phyloP scores from a whole-genome alignment of 2,329 filamentous ascomycete species.

The Bipolaris bicolor region DNA sequence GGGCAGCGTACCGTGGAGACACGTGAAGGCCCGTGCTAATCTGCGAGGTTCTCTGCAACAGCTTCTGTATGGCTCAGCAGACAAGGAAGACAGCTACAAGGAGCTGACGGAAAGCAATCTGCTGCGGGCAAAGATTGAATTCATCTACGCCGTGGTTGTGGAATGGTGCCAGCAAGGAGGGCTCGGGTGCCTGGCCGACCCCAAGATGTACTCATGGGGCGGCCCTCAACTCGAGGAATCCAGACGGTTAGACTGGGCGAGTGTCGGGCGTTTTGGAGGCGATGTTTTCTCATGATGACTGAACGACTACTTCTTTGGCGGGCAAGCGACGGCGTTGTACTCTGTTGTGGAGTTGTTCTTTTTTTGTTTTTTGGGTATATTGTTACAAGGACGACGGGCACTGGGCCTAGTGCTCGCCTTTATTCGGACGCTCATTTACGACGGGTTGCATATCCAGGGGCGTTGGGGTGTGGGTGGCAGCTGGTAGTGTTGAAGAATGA shows the following conservation, averaged over 20 bases:
- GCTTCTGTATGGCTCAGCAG: slow-evolving; percentile 66
- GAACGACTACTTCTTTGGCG: slow-evolving; percentile 18
- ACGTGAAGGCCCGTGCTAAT: slow-evolving; percentile 72
- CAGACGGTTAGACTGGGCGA: slow-evolving; percentile 56
- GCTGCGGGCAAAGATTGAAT: slow-evolving; percentile 75
- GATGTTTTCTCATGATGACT: slow-evolving; percentile 47
- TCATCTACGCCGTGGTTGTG: slow-evolving; percentile 70
- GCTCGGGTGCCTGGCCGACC: slow-evolving; percentile 59
- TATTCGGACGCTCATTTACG: slow-evolving; percentile 35
- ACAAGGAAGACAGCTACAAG: slow-evolving; percentile 55
- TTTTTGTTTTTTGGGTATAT: slow-evolving; percentile 22
- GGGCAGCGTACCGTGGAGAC: slow-evolving; percentile 67
- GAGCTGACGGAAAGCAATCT: slow-evolving; percentile 73
- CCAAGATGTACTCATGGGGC: slow-evolving; percentile 51
- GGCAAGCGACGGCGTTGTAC: slow-evolving; percentile 38
- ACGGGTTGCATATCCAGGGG: slow-evolving; percentile 27
- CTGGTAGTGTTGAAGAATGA: slow-evolving; percentile 24
- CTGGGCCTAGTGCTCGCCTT: slow-evolving; percentile 22
- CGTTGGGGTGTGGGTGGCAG: slow-evolving; percentile 1
- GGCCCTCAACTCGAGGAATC: slow-evolving; percentile 53
- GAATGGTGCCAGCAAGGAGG: slow-evolving; percentile 76
- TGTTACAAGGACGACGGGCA: slow-evolving; percentile 37
- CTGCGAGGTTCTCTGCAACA: slow-evolving; percentile 75
- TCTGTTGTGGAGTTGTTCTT: slow-evolving; percentile 17
- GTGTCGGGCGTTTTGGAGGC: slow-evolving; percentile 56